Percentiles rank a stretch among this genome's conserved stretches.
Evolutionary conservation across 169 alveolate genomes (phyloP).

Genomic region (Plasmodium malariae): DNA sequence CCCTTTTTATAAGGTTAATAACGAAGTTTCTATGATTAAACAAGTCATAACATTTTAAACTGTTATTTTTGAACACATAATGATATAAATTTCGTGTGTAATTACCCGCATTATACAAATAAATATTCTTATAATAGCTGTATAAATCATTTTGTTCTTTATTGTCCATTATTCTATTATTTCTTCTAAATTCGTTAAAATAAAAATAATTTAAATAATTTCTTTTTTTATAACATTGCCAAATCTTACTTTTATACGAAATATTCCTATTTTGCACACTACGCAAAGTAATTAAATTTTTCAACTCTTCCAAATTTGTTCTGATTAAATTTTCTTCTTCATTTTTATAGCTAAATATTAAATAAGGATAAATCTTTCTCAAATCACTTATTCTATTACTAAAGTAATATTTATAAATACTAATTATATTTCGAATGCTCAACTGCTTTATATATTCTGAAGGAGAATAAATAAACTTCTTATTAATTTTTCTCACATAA

Average conservation of each 20-base stretch:
- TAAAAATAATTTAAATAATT: slow-evolving; percentile 17
- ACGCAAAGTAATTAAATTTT: neutral
- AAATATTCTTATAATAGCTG: neutral
- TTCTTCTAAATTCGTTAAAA: neutral
- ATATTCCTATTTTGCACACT: slow-evolving; percentile 3
- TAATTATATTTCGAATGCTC: slow-evolving; percentile 38
- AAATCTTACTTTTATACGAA: neutral
- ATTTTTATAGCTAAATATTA: neutral
- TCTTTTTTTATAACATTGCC: slow-evolving; percentile 4
- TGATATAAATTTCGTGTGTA: neutral
- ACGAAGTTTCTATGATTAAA: slow-evolving; percentile 7
- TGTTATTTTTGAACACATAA: neutral
- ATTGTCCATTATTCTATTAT: neutral
- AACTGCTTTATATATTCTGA: slow-evolving; percentile 23
- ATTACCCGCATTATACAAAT: neutral
- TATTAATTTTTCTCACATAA: slow-evolving; percentile 8
- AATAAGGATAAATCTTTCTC: neutral
- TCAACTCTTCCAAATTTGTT: slow-evolving; percentile 13
- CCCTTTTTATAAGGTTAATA: slow-evolving; percentile 23
- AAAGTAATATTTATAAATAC: slow-evolving; percentile 9
- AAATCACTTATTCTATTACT: neutral
- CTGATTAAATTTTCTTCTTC: neutral
- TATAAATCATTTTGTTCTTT: neutral
- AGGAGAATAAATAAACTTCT: neutral
- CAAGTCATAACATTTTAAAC: neutral